These are phyloP conservation scores for Metarhizium anisopliae DNA, from an alignment of 2,329 filamentous ascomycete genomes.

Conservation along the genomic window DNA sequence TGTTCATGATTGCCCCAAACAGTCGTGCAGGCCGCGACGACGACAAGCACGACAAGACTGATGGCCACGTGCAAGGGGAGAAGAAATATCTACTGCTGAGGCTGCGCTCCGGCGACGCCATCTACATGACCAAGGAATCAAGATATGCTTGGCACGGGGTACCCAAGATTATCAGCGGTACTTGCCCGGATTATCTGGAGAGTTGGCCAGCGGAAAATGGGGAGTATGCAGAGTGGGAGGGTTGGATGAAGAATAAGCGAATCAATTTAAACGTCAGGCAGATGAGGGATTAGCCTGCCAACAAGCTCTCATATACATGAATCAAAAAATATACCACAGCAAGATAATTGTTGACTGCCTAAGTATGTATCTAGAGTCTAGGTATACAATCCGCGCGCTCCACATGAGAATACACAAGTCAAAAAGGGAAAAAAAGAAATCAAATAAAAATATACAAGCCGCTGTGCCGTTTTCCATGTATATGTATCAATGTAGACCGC, in stretches of 20 bases:
- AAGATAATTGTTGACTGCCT: too few species aligned
- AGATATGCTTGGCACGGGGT: conserved; percentile 94
- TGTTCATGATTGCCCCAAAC: conserved; percentile 73
- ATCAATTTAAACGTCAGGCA: conserved; percentile 91
- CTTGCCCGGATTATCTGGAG: conserved; percentile 66
- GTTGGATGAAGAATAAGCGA: conserved; percentile 82
- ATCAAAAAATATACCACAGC: too few species aligned
- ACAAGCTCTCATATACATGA: not conserved
- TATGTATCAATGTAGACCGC: not conserved
- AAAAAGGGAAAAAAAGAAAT: not conserved
- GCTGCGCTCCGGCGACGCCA: conserved; percentile 75
- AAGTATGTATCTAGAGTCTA: not conserved
- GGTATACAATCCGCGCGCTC: not conserved
- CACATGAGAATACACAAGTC: not conserved
- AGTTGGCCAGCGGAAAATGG: conserved; percentile 61
- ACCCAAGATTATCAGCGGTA: conserved; percentile 71
- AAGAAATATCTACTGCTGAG: conserved; percentile 52
- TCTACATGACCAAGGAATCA: conserved; percentile 78
- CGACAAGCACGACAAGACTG: too few species aligned
- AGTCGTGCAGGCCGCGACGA: too few species aligned
- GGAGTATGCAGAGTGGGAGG: conserved; percentile 60
- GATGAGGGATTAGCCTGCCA: conserved; percentile 52
- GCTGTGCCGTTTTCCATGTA: not conserved
- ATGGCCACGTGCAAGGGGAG: conserved; percentile 12
- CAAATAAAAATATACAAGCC: conserved; percentile 1